Percentiles rank a stretch among this genome's conserved stretches.
These are phyloP conservation scores for Fusarium oxysporum DNA, from an alignment of 2,329 filamentous ascomycete species.

Conservation along the genomic window DNA sequence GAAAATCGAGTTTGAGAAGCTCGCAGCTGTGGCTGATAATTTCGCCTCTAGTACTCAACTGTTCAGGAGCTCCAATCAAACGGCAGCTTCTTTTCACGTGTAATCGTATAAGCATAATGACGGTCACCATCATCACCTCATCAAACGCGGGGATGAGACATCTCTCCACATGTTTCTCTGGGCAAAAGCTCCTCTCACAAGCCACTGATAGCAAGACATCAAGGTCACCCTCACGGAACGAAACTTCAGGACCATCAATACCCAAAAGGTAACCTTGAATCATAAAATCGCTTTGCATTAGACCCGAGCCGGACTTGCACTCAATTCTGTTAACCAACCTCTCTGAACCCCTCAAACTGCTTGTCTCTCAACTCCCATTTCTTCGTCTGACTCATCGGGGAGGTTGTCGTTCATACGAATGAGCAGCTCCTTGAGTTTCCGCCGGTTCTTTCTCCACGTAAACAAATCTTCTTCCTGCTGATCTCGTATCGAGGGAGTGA, in stretches of 20 bases:
- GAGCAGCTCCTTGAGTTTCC: constrained; percentile 58
- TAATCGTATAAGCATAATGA: not conserved
- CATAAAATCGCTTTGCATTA: not conserved
- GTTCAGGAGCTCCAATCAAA: not conserved
- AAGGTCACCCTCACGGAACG: not conserved
- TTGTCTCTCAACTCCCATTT: constrained; percentile 29
- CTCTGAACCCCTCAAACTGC: not conserved
- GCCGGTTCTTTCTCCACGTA: constrained; percentile 58
- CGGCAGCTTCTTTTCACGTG: not conserved
- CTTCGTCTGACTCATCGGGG: constrained; percentile 55
- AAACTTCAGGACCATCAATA: not conserved
- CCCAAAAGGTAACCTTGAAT: constrained; percentile 18
- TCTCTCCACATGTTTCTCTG: not conserved
- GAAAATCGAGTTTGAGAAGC: not conserved
- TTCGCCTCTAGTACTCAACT: not conserved
- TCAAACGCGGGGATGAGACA: not conserved
- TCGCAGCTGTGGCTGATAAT: not conserved
- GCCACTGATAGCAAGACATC: not conserved
- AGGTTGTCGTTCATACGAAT: constrained; percentile 60
- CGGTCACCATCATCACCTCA: not conserved
- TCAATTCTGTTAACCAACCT: not conserved
- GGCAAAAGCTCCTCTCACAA: not conserved
- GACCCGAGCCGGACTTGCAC: not conserved
- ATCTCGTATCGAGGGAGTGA: constrained; percentile 67
- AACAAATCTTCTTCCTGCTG: constrained; percentile 63